Conservation (phyloP, 1,284 basidiomycete genomes). For the Caloboletus firmus region DNA sequence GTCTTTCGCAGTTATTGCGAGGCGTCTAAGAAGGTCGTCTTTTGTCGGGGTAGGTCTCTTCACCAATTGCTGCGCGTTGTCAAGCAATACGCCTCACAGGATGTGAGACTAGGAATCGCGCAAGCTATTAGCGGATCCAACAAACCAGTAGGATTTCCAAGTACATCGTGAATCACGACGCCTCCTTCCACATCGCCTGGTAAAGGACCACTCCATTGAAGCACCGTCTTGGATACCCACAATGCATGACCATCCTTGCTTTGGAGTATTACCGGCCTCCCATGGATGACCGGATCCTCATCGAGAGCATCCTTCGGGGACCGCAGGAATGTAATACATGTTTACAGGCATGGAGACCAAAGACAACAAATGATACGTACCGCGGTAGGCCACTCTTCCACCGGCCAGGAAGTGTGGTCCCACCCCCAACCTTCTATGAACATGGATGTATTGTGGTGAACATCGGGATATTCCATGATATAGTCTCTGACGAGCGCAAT, state of each 20-base stretch:
- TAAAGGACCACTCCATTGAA: slow-evolving; percentile 61
- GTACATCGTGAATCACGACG: slow-evolving; percentile 67
- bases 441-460: slow-evolving; percentile 53
- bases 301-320: slow-evolving; percentile 67
- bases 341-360: not conserved
- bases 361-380: slow-evolving; percentile 38
- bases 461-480: slow-evolving; percentile 57
- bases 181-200: slow-evolving; percentile 76
- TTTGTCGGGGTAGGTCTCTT: slow-evolving; percentile 66
- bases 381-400: slow-evolving; percentile 69
- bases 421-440: slow-evolving; percentile 86
- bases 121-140: slow-evolving; percentile 13
- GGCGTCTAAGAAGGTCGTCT: slow-evolving; percentile 59
- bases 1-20: slow-evolving; percentile 64
- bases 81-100: slow-evolving; percentile 59
- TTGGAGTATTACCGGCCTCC: slow-evolving; percentile 71
- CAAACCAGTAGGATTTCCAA: slow-evolving; percentile 74
- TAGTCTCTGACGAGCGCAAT: slow-evolving; percentile 64
- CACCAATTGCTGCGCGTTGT: slow-evolving; percentile 69
- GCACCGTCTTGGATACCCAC: slow-evolving; percentile 73
- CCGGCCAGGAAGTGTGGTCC: slow-evolving; percentile 84
- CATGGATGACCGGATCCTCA: slow-evolving; percentile 61
- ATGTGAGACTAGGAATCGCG: slow-evolving; percentile 1
- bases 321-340: not conserved
- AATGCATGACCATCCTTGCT: slow-evolving; percentile 89